Evolutionary conservation across 2,329 filamentous ascomycete genomes (phyloP), one percentile per base, ranked within the genome.

Genomic region (Drechslerella dactyloides): DNA sequence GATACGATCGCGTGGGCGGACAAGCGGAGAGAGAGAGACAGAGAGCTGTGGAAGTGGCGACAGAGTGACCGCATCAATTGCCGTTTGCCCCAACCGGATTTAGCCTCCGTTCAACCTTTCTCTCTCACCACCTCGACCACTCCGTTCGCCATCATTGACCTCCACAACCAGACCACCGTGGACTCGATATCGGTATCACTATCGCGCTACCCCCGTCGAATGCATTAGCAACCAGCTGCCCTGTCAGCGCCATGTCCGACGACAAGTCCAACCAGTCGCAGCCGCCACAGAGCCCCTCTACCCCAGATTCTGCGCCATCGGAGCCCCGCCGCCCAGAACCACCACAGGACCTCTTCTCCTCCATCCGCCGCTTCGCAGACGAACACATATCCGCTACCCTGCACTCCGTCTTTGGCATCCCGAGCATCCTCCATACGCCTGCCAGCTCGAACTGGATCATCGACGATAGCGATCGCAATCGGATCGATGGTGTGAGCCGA

Each of bases 331-430:
- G 56, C 55, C 60, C 64, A 40, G 50, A 55, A 53, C 44, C 44
- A 3, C n/a, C 44, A 23, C 60, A 74, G 37, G 72, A 74, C 60
- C 58, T 77, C 62, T 73, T 76, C 58, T 27, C 74, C 50, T 69
- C 59, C 37, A 69, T 77, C 23, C 75, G 75, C 52, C 75, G 75
- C 63, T 75, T 76, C 46, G 75, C 74, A 23, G 74, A 77, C 61
- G 64, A 74, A 21, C 75, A 74, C 42, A 74, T 77, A 53, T 72
- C 74, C 15, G 72, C 75, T 13, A 70, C 75, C 23, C 65, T 77
- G 7, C 76, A 76, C 57, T 74, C 74, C 17, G 65, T 77, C 17
- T 76, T 76, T 52, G 76, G 76, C 5, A 74, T 77, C 8, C 76
- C 76, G 13, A 76, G 73, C 42, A 76, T 76, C 40, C 68, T 76